A percentile compares a stretch with the other conserved stretches of the same genome.
phyloP scores from a whole-genome alignment of 176 grass and related monocot genomes.

The Saccharum officinarum region DNA sequence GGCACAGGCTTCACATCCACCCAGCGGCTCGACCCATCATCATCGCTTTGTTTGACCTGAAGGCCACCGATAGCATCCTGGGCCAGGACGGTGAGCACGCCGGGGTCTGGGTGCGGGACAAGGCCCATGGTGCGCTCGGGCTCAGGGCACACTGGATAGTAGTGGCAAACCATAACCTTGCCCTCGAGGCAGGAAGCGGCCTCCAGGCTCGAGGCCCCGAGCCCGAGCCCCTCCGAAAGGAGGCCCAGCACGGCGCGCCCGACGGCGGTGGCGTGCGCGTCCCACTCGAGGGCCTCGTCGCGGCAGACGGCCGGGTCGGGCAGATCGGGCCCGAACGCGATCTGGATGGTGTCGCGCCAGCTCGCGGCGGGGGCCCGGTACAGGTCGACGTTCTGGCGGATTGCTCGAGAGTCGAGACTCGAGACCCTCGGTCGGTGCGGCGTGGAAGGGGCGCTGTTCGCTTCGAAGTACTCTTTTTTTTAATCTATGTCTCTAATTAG shows the following conservation, averaged over 20 bases:
- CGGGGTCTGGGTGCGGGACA: conserved; percentile 75
- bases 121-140: conserved; percentile 65
- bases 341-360: conserved; percentile 89
- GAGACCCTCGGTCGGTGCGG: no score
- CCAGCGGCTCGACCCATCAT: conserved; percentile 51
- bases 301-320: conserved; percentile 45
- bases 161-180: conserved; percentile 75
- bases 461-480: no score
- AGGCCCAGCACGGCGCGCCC: conserved; percentile 49
- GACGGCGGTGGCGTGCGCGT: conserved; percentile 43
- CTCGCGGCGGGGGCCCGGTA: conserved; percentile 63
- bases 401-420: not conserved
- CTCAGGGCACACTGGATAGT: conserved; percentile 89
- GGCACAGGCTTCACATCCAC: conserved; percentile 69
- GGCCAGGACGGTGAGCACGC: conserved; percentile 63
- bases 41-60: no score
- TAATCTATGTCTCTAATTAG: no score
- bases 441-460: no score
- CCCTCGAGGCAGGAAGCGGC: conserved; percentile 52
- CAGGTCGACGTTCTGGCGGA: conserved; percentile 54
- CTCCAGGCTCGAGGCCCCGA: conserved; percentile 23
- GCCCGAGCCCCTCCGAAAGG: conserved; percentile 63
- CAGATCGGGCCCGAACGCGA: conserved; percentile 39
- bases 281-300: conserved; percentile 57
- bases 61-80: conserved; percentile 73